These are phyloP conservation scores for Amanita fuliginea DNA, from an alignment of 768 basidiomycete genomes.

Conservation along the genomic window DNA sequence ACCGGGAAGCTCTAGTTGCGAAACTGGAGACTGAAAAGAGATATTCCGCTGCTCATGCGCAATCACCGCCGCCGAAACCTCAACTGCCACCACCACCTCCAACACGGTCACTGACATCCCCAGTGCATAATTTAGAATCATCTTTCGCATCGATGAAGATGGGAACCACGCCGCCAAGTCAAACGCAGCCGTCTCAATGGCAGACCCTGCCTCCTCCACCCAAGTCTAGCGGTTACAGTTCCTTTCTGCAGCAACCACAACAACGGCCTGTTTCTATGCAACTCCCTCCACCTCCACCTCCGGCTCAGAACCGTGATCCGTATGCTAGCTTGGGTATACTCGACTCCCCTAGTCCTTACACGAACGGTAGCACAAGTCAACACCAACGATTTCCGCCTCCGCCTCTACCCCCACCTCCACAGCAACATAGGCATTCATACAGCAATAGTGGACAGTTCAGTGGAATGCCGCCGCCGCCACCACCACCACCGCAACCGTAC, in stretches of 20 bases:
- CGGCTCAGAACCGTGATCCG: conserved; percentile 9
- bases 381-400: conserved; percentile 6
- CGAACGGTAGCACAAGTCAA: conserved; percentile 6
- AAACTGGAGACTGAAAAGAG: conserved; percentile 68
- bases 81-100: conserved; percentile 32
- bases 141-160: conserved; percentile 51
- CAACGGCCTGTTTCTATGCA: conserved; percentile 12
- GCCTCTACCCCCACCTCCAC: conserved; percentile 12
- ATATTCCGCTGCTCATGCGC: conserved; percentile 39
- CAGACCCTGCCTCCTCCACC: conserved; percentile 14
- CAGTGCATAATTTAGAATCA: conserved; percentile 31
- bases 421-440: conserved; percentile 15
- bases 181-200: conserved; percentile 12
- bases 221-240: conserved; percentile 8
- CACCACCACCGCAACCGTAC: conserved; percentile 15
- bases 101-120: background rate
- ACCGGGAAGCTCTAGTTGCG: conserved; percentile 57
- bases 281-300: conserved; percentile 14
- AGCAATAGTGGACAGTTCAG: conserved; percentile 25
- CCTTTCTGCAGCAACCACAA: conserved; percentile 10
- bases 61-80: conserved; percentile 36
- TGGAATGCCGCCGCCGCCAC: conserved; percentile 16
- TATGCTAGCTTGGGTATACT: conserved; percentile 1
- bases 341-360: conserved; percentile 12
- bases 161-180: conserved; percentile 14